phyloP scores from a whole-genome alignment of 768 basidiomycete species.

The Boletus rubropictus region DNA sequence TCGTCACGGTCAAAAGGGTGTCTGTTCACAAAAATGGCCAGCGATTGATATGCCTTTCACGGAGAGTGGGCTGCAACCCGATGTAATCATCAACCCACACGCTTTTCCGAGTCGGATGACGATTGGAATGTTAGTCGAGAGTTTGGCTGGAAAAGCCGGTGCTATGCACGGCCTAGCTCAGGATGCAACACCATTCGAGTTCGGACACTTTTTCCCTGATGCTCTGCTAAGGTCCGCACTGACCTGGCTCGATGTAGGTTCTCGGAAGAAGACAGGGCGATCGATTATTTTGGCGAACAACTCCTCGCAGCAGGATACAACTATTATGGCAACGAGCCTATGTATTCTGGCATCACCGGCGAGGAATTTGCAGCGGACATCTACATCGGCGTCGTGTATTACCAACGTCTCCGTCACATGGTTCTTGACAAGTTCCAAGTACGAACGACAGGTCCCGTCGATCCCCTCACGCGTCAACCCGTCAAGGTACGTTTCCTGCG shows the following conservation, averaged over 20 bases:
- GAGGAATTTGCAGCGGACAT: slow-evolving; percentile 99
- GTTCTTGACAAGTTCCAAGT: slow-evolving; percentile 99
- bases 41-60: slow-evolving; percentile 97
- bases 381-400: slow-evolving; percentile 97
- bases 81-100: slow-evolving; percentile 99
- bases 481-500: slow-evolving; percentile 67
- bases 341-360: slow-evolving; percentile 99
- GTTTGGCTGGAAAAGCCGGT: slow-evolving; percentile 98
- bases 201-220: slow-evolving; percentile 26
- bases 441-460: slow-evolving; percentile 94
- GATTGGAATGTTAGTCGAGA: slow-evolving; percentile 99
- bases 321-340: slow-evolving; percentile 98
- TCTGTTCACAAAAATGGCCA: slow-evolving; percentile 99
- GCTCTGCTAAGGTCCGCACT: slow-evolving; percentile 4
- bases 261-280: slow-evolving; percentile 93
- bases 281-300: slow-evolving; percentile 96
- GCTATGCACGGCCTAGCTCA: slow-evolving; percentile 98
- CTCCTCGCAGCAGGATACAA: slow-evolving; percentile 92
- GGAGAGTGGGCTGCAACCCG: slow-evolving; percentile 98
- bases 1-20: slow-evolving; percentile 98
- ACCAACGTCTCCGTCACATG: slow-evolving; percentile 98
- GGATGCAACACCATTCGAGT: slow-evolving; percentile 98
- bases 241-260: slow-evolving; percentile 48
- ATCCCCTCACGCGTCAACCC: slow-evolving; percentile 92
- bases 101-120: slow-evolving; percentile 99